Evolutionary conservation across 305 asterid genomes (phyloP).

Genomic region (Plantago coronopus): DNA sequence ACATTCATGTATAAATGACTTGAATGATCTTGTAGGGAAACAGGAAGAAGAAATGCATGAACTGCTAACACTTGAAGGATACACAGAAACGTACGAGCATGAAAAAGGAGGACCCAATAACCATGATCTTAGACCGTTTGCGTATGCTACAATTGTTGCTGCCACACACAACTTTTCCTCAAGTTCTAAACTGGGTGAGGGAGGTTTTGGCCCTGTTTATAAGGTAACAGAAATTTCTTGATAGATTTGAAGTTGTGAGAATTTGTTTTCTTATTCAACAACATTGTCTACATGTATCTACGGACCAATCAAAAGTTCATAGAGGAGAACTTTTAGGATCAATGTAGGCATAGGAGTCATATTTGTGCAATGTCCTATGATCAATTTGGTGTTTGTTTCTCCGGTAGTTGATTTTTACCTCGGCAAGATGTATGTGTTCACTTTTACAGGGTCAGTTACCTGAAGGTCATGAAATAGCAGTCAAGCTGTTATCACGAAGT

Average conservation of each 20-base stretch:
- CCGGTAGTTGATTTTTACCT: neutral
- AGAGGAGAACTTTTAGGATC: too few relatives aligned
- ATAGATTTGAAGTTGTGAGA: neutral
- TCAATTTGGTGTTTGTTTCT: neutral
- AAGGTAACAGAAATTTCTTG: slow-evolving; percentile 21
- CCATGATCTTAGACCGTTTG: slow-evolving; percentile 22
- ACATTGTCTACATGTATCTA: neutral
- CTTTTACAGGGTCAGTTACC: slow-evolving; percentile 23
- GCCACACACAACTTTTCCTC: slow-evolving; percentile 27
- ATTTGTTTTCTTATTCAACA: neutral
- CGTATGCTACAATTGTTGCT: slow-evolving; percentile 20
- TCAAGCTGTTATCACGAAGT: slow-evolving; percentile 26
- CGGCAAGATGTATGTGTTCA: neutral
- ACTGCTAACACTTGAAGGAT: slow-evolving; percentile 17
- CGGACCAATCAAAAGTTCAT: too few relatives aligned
- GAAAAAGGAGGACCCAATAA: slow-evolving; percentile 12
- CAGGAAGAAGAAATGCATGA: slow-evolving; percentile 12
- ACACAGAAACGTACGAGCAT: slow-evolving; percentile 14
- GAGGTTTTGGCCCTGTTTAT: slow-evolving; percentile 37
- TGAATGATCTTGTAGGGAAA: slow-evolving; percentile 15
- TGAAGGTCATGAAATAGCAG: slow-evolving; percentile 36
- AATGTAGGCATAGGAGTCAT: too few relatives aligned
- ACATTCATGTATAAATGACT: neutral
- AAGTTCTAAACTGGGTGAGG: slow-evolving; percentile 29
- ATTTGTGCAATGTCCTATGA: neutral